A percentile compares a stretch with the other conserved stretches of the same genome.
Conservation (phyloP, 768 basidiomycete species). For the Sistotremastrum suecicum region DNA sequence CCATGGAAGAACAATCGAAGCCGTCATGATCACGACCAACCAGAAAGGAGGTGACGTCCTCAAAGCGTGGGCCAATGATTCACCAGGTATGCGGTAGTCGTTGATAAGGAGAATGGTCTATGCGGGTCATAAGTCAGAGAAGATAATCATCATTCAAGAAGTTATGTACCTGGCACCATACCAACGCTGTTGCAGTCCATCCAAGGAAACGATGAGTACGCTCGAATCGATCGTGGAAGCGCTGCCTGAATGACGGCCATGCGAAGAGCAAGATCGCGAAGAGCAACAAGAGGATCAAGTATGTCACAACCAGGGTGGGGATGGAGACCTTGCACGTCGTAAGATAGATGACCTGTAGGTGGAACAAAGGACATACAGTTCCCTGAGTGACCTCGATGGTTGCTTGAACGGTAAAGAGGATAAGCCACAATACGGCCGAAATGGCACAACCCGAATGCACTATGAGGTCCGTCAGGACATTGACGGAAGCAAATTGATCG, state of each 20-base stretch:
- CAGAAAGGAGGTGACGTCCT: constrained; percentile 36
- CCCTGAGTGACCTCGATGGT: constrained; percentile 31
- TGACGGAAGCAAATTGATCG: background rate
- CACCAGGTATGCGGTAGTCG: constrained; percentile 28
- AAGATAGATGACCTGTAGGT: background rate
- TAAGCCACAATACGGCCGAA: constrained; percentile 39
- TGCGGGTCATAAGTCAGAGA: background rate
- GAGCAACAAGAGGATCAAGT: constrained; percentile 33
- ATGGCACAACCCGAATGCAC: constrained; percentile 45
- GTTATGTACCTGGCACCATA: constrained; percentile 37
- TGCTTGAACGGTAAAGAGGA: constrained; percentile 33
- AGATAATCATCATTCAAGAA: background rate
- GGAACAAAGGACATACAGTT: constrained; percentile 15
- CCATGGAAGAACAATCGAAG: constrained; percentile 49
- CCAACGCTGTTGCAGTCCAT: constrained; percentile 36
- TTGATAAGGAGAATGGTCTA: constrained; percentile 38
- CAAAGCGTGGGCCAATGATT: constrained; percentile 29
- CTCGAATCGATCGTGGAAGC: constrained; percentile 40
- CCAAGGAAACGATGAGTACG: constrained; percentile 42
- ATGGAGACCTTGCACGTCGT: constrained; percentile 26
- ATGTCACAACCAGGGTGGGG: constrained; percentile 36
- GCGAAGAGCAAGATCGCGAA: constrained; percentile 37
- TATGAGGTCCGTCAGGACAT: background rate
- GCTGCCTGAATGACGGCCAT: constrained; percentile 31
- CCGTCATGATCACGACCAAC: constrained; percentile 38